A percentile compares a stretch with the other conserved stretches of the same genome.
Evolutionary conservation across 208 protist genomes (phyloP).

Genomic region (Leishmania major): DNA sequence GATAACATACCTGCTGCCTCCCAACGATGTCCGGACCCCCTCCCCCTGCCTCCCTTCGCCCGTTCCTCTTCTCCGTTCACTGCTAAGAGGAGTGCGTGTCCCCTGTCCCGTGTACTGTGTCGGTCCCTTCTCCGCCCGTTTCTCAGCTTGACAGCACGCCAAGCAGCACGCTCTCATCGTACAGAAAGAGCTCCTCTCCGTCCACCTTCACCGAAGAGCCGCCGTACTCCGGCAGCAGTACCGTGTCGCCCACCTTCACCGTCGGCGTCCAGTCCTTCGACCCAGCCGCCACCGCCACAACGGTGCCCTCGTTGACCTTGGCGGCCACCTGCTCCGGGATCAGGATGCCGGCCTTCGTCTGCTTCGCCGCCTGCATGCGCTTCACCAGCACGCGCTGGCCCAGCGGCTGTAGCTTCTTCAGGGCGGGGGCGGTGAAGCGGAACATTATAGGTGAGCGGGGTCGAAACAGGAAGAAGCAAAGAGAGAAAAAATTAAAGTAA

Average conservation of each 20-base stretch:
- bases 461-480: not conserved
- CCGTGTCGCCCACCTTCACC: conserved; percentile 89
- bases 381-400: conserved; percentile 91
- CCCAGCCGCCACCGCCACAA: conserved; percentile 87
- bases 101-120: not conserved
- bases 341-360: conserved; percentile 92
- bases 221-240: conserved; percentile 92
- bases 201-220: conserved; percentile 90
- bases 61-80: not conserved
- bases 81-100: too few species aligned
- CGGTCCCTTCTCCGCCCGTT: not conserved
- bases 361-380: conserved; percentile 86
- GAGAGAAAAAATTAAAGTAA: not conserved
- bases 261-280: conserved; percentile 92
- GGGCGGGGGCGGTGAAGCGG: conserved; percentile 64
- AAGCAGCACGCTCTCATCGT: conserved; percentile 88
- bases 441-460: conserved; percentile 51
- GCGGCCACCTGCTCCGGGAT: conserved; percentile 91
- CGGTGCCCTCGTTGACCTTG: conserved; percentile 93
- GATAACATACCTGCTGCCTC: not conserved
- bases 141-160: conserved; percentile 79
- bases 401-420: conserved; percentile 92
- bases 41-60: not conserved
- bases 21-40: not conserved
- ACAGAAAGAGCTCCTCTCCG: conserved; percentile 93